Percentiles rank a stretch among this genome's conserved stretches.
phyloP scores from a whole-genome alignment of 768 basidiomycete genomes.

The Pleurotus cornucopiae region DNA sequence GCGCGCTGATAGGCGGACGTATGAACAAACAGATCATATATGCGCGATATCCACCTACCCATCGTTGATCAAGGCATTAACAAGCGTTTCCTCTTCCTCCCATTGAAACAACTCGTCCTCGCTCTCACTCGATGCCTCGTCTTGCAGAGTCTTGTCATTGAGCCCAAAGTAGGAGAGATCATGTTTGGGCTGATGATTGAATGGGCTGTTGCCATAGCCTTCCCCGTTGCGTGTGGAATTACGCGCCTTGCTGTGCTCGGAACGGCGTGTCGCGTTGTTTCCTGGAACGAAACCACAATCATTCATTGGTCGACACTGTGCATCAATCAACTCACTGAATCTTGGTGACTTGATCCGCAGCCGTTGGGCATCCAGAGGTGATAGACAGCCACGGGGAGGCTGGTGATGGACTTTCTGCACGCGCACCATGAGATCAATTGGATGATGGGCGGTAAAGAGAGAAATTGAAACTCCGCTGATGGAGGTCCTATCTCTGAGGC shows the following conservation, averaged over 20 bases:
- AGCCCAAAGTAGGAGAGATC: not conserved
- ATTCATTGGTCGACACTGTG: not conserved
- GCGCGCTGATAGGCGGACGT: constrained; percentile 5
- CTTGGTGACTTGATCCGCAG: constrained; percentile 7
- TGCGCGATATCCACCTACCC: constrained; percentile 22
- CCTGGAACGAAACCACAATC: not conserved
- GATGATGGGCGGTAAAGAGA: not conserved
- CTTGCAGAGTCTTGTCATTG: constrained; percentile 1
- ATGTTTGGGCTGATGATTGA: not conserved
- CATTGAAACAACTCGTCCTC: constrained; percentile 33
- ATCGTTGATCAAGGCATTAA: constrained; percentile 44
- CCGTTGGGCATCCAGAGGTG: not conserved
- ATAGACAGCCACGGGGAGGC: not conserved
- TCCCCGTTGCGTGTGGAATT: not conserved
- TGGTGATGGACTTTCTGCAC: constrained; percentile 1
- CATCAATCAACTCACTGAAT: not conserved
- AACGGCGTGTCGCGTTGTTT: not conserved
- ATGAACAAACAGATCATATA: not conserved
- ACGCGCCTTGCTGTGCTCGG: not conserved
- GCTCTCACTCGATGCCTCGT: constrained; percentile 17
- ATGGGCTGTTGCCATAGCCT: constrained; percentile 1
- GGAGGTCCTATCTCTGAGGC: constrained; percentile 5
- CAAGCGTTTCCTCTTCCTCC: constrained; percentile 50
- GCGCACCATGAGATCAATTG: not conserved
- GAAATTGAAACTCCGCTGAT: constrained; percentile 9